Conservation (phyloP, 2,329 filamentous ascomycete species). For the Coniosporium tulheliwenetii region DNA sequence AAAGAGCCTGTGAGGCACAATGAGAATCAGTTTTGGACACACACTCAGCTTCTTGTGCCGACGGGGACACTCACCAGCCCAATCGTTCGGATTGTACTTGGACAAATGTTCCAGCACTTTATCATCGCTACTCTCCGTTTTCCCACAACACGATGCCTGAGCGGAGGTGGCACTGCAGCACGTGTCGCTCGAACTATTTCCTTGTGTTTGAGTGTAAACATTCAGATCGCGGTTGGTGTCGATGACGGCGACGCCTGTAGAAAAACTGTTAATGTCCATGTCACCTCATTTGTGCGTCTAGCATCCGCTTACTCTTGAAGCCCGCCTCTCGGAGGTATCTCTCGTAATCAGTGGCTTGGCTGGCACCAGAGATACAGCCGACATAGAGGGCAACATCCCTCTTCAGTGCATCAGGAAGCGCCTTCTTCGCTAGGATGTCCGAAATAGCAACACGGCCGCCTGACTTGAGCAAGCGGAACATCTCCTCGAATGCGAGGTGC, state of each 20-base stretch:
- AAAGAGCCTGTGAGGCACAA: background rate
- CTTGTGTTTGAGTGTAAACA: conserved; percentile 20
- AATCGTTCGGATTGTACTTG: conserved; percentile 4
- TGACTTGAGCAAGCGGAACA: conserved; percentile 39
- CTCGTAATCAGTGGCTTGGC: conserved; percentile 35
- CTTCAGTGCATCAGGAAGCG: conserved; percentile 32
- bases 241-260: conserved; percentile 26
- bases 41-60: background rate
- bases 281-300: background rate
- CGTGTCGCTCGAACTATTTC: background rate
- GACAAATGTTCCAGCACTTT: background rate
- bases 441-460: conserved; percentile 43
- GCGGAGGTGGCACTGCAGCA: conserved; percentile 1
- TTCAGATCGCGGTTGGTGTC: conserved; percentile 33
- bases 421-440: conserved; percentile 40
- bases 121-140: background rate
- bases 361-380: conserved; percentile 45
- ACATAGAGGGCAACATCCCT: conserved; percentile 38
- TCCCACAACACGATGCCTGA: conserved; percentile 1
- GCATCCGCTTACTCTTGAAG: conserved; percentile 25
- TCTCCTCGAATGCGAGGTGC: conserved; percentile 34
- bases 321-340: conserved; percentile 33
- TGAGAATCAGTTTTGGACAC: background rate
- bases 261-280: background rate
- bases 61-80: conserved; percentile 4